These are phyloP conservation scores for Ascocoryne sarcoides DNA, from an alignment of 2,329 filamentous ascomycete genomes.

Conservation along the genomic window DNA sequence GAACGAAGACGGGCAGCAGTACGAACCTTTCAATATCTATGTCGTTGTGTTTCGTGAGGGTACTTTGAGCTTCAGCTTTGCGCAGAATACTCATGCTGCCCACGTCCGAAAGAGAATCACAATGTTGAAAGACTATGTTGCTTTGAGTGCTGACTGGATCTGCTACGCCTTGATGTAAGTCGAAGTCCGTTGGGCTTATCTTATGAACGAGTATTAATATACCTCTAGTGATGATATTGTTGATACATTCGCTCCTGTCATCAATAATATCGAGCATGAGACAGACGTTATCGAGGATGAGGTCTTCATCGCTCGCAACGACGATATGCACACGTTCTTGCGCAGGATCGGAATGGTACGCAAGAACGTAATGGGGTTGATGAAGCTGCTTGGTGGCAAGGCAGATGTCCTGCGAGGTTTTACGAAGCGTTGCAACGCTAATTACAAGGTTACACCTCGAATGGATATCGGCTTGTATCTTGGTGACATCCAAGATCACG, in stretches of 20 bases:
- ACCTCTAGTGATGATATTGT: slow-evolving; percentile 78
- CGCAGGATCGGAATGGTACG: slow-evolving; percentile 82
- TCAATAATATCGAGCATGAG: slow-evolving; percentile 76
- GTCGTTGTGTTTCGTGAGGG: slow-evolving; percentile 95
- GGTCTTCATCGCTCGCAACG: slow-evolving; percentile 83
- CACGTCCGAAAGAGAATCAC: slow-evolving; percentile 89
- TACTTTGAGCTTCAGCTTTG: slow-evolving; percentile 89
- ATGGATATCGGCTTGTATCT: slow-evolving; percentile 96
- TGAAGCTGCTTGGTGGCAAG: slow-evolving; percentile 90
- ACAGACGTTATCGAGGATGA: slow-evolving; percentile 92
- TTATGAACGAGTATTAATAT: no score
- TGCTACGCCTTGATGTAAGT: slow-evolving; percentile 94
- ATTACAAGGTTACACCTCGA: slow-evolving; percentile 88
- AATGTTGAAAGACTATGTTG: slow-evolving; percentile 87
- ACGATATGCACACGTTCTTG: slow-evolving; percentile 82
- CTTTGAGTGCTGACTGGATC: slow-evolving; percentile 94
- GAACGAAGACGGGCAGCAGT: slow-evolving; percentile 71
- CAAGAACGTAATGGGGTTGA: slow-evolving; percentile 89
- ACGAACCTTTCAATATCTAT: slow-evolving; percentile 93
- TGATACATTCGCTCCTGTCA: slow-evolving; percentile 85
- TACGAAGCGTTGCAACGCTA: slow-evolving; percentile 96
- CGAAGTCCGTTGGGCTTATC: background rate
- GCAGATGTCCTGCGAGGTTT: slow-evolving; percentile 98
- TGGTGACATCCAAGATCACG: slow-evolving; percentile 96
- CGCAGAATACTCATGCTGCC: slow-evolving; percentile 74